Percentiles rank a stretch among this genome's conserved stretches.
Conservation (phyloP, 306 rosid genomes). For the Cucurbita ficifolia region DNA sequence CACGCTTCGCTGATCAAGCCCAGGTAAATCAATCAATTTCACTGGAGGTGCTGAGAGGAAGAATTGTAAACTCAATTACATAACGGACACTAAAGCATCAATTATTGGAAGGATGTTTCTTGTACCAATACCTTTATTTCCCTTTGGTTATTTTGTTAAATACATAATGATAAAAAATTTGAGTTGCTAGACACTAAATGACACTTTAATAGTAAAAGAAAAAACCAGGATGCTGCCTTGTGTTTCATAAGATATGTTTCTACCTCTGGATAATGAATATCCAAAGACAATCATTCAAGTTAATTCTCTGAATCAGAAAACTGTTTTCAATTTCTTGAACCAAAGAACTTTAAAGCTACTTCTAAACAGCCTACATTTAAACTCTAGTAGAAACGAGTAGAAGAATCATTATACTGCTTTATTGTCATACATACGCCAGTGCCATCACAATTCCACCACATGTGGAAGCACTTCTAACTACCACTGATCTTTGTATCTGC, state of each 20-base stretch:
- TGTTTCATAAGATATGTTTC: neutral
- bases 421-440: neutral
- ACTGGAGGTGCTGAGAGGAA: slow-evolving; percentile 77
- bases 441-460: neutral
- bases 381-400: neutral
- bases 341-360: neutral
- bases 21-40: slow-evolving; percentile 91
- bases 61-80: slow-evolving; percentile 7
- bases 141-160: neutral
- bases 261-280: neutral
- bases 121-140: neutral
- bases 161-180: neutral
- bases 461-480: neutral
- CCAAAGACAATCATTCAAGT: neutral
- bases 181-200: neutral
- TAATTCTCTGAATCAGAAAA: neutral
- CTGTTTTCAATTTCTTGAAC: neutral
- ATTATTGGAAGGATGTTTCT: neutral
- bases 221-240: neutral
- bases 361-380: neutral
- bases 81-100: neutral
- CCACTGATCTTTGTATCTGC: too few relatives aligned
- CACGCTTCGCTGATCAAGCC: slow-evolving; percentile 79
- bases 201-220: neutral
- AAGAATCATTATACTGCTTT: neutral